A percentile compares a stretch with the other conserved stretches of the same genome.
phyloP scores from a whole-genome alignment of 1,284 basidiomycete species.

The Papiliotrema flavescens region DNA sequence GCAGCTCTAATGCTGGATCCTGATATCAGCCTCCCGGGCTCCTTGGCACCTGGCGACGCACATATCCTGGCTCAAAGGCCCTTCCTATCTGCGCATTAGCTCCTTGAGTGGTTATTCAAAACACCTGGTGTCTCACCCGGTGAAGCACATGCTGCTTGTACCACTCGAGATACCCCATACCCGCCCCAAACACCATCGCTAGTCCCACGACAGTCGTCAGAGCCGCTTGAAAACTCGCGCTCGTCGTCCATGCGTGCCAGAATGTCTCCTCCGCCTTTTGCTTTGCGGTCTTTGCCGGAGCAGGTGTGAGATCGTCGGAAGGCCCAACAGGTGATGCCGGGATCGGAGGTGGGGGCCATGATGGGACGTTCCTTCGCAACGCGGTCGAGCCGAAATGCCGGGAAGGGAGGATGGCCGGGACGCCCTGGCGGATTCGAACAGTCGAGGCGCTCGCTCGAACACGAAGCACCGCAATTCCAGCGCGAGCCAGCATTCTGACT shows the following conservation, averaged over 20 bases:
- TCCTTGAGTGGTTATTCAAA: background rate
- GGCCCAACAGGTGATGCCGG: constrained; percentile 34
- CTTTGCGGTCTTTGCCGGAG: background rate
- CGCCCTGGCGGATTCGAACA: too few species aligned
- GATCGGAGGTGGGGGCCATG: constrained; percentile 33
- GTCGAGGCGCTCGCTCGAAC: too few species aligned
- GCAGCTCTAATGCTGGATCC: constrained; percentile 75
- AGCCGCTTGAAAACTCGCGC: constrained; percentile 44
- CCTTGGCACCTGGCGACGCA: constrained; percentile 12
- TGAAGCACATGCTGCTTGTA: constrained; percentile 75
- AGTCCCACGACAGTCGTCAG: constrained; percentile 46
- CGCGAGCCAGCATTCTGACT: too few species aligned
- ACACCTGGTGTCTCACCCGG: constrained; percentile 62
- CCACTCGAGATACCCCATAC: constrained; percentile 67
- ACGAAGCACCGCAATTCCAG: too few species aligned
- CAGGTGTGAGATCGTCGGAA: constrained; percentile 16
- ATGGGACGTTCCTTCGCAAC: constrained; percentile 18
- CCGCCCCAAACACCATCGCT: constrained; percentile 47
- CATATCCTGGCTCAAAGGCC: constrained; percentile 44
- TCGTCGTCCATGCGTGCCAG: constrained; percentile 35
- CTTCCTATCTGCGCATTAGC: constrained; percentile 35
- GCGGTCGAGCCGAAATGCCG: background rate
- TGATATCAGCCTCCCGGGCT: constrained; percentile 43
- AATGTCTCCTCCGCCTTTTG: constrained; percentile 14
- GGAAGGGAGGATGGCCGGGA: too few species aligned